A percentile compares a stretch with the other conserved stretches of the same genome.
phyloP scores from a whole-genome alignment of 2,329 filamentous ascomycete genomes.

The Fusarium burgessii region DNA sequence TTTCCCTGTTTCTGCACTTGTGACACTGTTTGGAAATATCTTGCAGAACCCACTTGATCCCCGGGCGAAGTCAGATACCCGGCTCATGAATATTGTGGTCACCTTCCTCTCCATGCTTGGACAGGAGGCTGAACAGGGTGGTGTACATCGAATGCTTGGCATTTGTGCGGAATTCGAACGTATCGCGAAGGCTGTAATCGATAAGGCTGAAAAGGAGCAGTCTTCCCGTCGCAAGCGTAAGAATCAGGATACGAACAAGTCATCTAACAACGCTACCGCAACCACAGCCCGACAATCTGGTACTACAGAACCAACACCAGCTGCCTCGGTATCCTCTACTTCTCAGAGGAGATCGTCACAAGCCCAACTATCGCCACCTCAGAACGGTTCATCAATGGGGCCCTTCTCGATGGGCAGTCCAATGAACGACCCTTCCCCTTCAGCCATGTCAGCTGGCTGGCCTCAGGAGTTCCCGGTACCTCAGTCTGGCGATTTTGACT shows the following conservation, averaged over 20 bases:
- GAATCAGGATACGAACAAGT: slow-evolving; percentile 63
- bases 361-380: slow-evolving; percentile 47
- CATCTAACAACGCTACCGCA: slow-evolving; percentile 17
- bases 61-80: slow-evolving; percentile 87
- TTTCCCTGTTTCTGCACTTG: slow-evolving; percentile 93
- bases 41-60: slow-evolving; percentile 94
- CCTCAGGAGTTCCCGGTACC: slow-evolving; percentile 58
- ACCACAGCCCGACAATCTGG: slow-evolving; percentile 30
- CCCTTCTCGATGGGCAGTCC: slow-evolving; percentile 43
- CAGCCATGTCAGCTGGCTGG: slow-evolving; percentile 60
- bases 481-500: slow-evolving; percentile 56
- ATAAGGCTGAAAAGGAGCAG: slow-evolving; percentile 89
- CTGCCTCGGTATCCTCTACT: slow-evolving; percentile 10
- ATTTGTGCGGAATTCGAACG: slow-evolving; percentile 97
- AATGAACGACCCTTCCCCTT: slow-evolving; percentile 58
- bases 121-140: slow-evolving; percentile 89
- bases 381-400: slow-evolving; percentile 39
- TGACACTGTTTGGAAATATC: slow-evolving; percentile 96
- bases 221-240: slow-evolving; percentile 87
- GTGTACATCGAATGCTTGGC: slow-evolving; percentile 91
- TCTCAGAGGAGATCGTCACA: slow-evolving; percentile 30
- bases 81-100: slow-evolving; percentile 92
- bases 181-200: slow-evolving; percentile 89
- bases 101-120: slow-evolving; percentile 90
- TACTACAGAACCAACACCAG: slow-evolving; percentile 12